Evolutionary conservation across 495 filamentous ascomycete species (phyloP), one percentile per base, ranked within the genome.

Genomic region (Aspergillus avenaceus): DNA sequence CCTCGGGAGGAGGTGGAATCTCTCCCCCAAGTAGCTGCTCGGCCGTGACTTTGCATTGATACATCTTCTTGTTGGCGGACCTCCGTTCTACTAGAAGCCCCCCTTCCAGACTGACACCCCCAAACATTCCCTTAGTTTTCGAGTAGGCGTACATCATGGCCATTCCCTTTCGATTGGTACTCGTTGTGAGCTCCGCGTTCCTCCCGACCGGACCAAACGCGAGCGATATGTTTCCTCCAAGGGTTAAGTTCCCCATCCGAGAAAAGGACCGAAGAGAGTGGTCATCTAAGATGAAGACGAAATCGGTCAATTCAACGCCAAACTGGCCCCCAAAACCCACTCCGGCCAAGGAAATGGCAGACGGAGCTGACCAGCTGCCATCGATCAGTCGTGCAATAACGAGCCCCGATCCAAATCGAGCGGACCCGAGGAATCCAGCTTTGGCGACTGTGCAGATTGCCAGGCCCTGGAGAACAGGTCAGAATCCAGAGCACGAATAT

Each of bases 261-360:
- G 88, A 88, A 65, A 97, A 97, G 8, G 88, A 91, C 59, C 84
- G 84, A 40, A 98, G 92, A 11, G 92, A 90, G 26, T 83, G 76
- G 51, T 95, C 90, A 66, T 96, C 96, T 36, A 98, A 81, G 28
- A 97, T 91, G 72, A 97, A 96, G 45, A 98, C 90, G 61, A 97
- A 98, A 60, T 98, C 92, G 11, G 93, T 97, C 28, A 96, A 71
- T 67, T 98, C 93, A 65, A 93, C 86, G 26, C 93, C 93, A 56
- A 97, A 89, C 62, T 96, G 93, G 9, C 90, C 89, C 27, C 91
- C 92, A 52, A 92, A 87, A 5, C 91, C 91, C 45, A 85, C 84
- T 45, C 93, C 92, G 14, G 83, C 84, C 4, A 87, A 90, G 13
- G 82, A 83, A 47, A 98, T 90, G 14, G 91, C 92, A 8, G 87